Evolutionary conservation across 441 rosid species (phyloP), one percentile per base, ranked within the genome.

Genomic region (Rhodomyrtus psidioides): DNA sequence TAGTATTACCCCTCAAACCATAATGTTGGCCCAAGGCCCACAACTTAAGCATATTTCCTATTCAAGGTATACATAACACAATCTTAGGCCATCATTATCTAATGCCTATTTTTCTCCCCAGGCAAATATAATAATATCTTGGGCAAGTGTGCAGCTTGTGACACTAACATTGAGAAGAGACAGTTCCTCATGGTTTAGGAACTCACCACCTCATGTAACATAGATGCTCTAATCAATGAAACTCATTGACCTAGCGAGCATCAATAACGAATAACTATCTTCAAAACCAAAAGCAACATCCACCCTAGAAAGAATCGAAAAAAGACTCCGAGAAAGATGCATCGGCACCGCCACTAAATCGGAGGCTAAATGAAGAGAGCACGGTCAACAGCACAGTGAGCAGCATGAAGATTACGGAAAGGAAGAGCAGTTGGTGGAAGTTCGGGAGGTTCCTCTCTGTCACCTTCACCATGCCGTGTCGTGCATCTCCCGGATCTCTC

Each of bases 401-500:
- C 70, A 96, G 88, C 93, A 97, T 84, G 7, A 97, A 27, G 53
- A 84, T 92, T 86, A 96, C 28, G 3, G 51, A 46, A 46, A 94
- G 76, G 90, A 95, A 94, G 83, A 96, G 96, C 83, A 46, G 51
- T 3, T 96, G 98, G 89, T 97, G 98, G 89, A 96, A 84, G 91
- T 95, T 96, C 86, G 90, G 93, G 13, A 95, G 93, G 75, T 95
- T 93, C 90, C 93, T 94, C 92, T 95, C 96, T 85, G 39, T 94
- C 95, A 46, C 51, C 87, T 92, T 94, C 30, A 93, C 99, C 1
- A 96, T 96, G 46, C 51, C 51, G 13, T 9, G 51, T 93, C 98
- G 21, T 96, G 97, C 82, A 97, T 93, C 89, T 95, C 98, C 82
- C 94, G 98, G 49, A 96, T 95, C 90, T 95, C 98, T 14, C 91